Conservation (phyloP, 768 basidiomycete genomes). For the Naematelia aurantialba region DNA sequence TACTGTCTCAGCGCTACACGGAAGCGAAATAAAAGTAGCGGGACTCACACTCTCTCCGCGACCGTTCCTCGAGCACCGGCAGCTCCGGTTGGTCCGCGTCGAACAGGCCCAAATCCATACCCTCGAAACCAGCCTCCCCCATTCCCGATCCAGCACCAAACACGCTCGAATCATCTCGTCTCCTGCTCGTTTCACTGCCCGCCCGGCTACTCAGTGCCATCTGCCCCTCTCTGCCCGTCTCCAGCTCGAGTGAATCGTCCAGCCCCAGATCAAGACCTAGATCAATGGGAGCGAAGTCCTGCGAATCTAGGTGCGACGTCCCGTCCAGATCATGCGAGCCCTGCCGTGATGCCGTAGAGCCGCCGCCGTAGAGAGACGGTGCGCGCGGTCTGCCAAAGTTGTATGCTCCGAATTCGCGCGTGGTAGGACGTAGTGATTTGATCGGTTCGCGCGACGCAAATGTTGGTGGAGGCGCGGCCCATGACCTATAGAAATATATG, state of each 20-base stretch:
- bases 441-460: constrained; percentile 53
- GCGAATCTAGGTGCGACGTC: constrained; percentile 32
- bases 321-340: constrained; percentile 29
- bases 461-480: constrained; percentile 55
- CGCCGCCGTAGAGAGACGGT: constrained; percentile 34
- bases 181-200: constrained; percentile 5
- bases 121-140: background rate
- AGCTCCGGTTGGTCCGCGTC: constrained; percentile 20
- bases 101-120: background rate
- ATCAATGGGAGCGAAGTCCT: constrained; percentile 44
- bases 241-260: constrained; percentile 17
- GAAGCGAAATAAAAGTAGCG: constrained; percentile 20
- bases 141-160: background rate
- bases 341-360: constrained; percentile 17
- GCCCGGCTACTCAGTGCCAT: constrained; percentile 24
- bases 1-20: background rate
- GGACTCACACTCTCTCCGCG: constrained; percentile 57
- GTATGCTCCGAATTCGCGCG: constrained; percentile 38
- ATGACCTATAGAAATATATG: constrained; percentile 17
- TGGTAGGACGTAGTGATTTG: constrained; percentile 19
- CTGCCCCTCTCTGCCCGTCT: constrained; percentile 54
- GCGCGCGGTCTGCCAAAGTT: constrained; percentile 39
- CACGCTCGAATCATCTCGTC: constrained; percentile 14
- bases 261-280: constrained; percentile 32
- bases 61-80: constrained; percentile 58